Evolutionary conservation across 345 rosid genomes (phyloP), one percentile per base, ranked within the genome.

Genomic region (Arabidopsis arenosa): DNA sequence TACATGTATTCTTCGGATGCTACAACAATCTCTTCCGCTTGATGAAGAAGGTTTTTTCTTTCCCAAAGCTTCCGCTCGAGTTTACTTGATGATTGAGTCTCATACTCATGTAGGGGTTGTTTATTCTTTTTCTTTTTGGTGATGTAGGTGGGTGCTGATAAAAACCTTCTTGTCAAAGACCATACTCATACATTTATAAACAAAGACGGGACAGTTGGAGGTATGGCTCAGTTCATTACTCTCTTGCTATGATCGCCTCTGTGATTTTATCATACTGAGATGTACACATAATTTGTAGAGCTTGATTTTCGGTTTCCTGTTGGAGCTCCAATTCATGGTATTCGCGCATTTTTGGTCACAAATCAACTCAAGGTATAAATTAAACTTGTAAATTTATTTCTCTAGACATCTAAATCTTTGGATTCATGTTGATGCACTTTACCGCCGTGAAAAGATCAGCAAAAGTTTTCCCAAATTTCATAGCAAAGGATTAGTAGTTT

Each of bases 1-100:
- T 95, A 79, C 99, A 95, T 62, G 99, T 92, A 70, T 95, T 95
- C 86, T 95, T 95, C 52, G 99, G 99, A 41, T 95, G 99, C 87
- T 95, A 95, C 80, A 95, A 85, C 82, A 95, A 95, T 83, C 96
- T 95, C 69, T 95, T 92, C 65, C 97, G 99, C 8, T 82, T 95
- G 82, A 85, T 95, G 97, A 92, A 92, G 83, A 95, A 95, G 97
- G 99, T 76, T 89, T 23, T 75, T 82, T 13, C 18, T 47, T 55
- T 26, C 3, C 17, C 35, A n/a, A 57, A 72, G 11, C 12, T 45
- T 63, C n/a, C 2, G 10, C 14, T 61, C 1, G 17, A 65, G 55
- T 59, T 68, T 57, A 26, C 39, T 61, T 75, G 37, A 23, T 57
- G 66, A n/a, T 17, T 56, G 43, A 45, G 30, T 7, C 30, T 57